Percentiles rank a stretch among this genome's conserved stretches.
These are phyloP conservation scores for Cadophora gregata DNA, from an alignment of 2,329 filamentous ascomycete species.

Conservation along the genomic window DNA sequence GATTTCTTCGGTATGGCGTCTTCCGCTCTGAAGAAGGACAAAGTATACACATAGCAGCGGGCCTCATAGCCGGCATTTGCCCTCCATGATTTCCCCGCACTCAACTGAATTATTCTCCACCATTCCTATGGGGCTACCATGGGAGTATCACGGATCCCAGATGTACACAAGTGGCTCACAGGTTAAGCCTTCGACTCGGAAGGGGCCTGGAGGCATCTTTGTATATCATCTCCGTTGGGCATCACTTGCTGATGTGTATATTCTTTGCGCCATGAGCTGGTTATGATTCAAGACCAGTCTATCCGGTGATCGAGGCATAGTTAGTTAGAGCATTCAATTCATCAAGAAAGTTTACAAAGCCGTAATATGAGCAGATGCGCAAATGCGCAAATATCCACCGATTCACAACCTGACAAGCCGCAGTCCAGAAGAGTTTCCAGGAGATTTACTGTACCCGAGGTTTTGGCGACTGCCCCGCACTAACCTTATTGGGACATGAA, in stretches of 20 bases:
- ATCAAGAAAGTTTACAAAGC: too few species aligned
- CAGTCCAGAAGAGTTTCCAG: neutral
- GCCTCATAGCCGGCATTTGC: neutral
- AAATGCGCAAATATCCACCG: too few species aligned
- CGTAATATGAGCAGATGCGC: too few species aligned
- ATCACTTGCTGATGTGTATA: neutral
- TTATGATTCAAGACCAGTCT: too few species aligned
- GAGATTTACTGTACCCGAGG: neutral
- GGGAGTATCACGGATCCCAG: neutral
- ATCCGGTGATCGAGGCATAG: too few species aligned
- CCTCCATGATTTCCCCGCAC: neutral
- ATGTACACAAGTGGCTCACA: neutral
- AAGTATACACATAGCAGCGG: neutral
- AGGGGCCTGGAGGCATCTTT: neutral
- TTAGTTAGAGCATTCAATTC: too few species aligned
- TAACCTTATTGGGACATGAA: neutral
- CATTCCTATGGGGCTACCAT: neutral
- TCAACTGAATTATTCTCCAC: neutral
- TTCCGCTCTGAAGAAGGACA: constrained; percentile 22
- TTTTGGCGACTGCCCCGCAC: neutral
- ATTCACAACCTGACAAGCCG: too few species aligned
- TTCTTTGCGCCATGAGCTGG: neutral
- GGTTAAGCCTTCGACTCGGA: neutral
- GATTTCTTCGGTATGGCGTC: constrained; percentile 22
- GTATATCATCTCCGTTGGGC: neutral